Base-by-base conservation (phyloP, 192 early-diverging fungal species). In the Umbelopsis ramanniana region DNA sequence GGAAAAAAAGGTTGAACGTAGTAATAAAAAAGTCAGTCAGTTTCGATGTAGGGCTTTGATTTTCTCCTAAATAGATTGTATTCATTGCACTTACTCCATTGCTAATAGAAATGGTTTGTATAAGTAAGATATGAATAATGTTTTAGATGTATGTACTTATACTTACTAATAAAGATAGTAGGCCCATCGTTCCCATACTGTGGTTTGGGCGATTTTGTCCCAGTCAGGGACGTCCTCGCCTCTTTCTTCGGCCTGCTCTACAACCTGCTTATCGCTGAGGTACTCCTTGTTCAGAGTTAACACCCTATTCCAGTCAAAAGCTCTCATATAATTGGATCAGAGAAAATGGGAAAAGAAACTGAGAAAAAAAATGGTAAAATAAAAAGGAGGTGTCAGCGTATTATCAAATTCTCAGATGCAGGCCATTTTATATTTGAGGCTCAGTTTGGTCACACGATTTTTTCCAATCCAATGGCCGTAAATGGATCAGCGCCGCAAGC, bases 81-180 rank as follows among this genome's bases (percentile, higher is more conserved):
- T 45, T 43, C 19, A 50, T 17, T 50, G 6, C n/a, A 74, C 72
- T 74, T 74, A 67, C 72, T 46, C 72, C 72, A 66, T 74, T 74
- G 46, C 69, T 70, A 46, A 6, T 3, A 47, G 22, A 68, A 19
- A 22, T 1, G 0, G n/a, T 46, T n/a, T 45, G 38, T 10, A n/a
- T 45, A 26, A 24, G 7, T 23, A n/a, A 68, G 3, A 46, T 60
- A 26, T 22, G 0, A 14, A 37, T 8, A 4, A 12, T 43, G 40
- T 5, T 12, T 43, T 7, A 0, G 40, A 43, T 43, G 29, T 29
- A 6, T 43, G 6, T 19, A 26, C 12, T 47, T 8, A 26, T 46
- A 70, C 69, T 70, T 23, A 52, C 69, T 74, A 74, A 66, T 74
- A 74, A 15, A 74, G 63, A 68, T 74, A 74, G 37, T 74, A 74